These are phyloP conservation scores for Ascomycota sp. DNA, from an alignment of 2,329 filamentous ascomycete genomes.

Conservation along the genomic window DNA sequence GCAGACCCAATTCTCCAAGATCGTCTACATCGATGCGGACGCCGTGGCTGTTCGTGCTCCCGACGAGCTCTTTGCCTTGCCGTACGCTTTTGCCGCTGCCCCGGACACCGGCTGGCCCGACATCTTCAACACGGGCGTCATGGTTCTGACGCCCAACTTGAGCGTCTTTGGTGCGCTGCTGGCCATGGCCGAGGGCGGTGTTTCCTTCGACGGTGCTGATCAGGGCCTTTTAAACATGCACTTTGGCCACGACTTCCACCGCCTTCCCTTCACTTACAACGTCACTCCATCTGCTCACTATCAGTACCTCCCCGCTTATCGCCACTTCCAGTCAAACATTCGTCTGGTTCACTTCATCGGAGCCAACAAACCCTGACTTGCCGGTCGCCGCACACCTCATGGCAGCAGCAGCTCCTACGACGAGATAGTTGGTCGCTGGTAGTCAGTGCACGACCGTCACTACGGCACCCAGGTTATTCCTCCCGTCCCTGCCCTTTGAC, in stretches of 20 bases:
- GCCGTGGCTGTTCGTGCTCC: conserved; percentile 77
- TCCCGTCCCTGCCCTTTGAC: too few species aligned
- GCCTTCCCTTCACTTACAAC: conserved; percentile 89
- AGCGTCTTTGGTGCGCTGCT: conserved; percentile 72
- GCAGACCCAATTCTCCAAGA: conserved; percentile 70
- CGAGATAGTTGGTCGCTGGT: conserved; percentile 77
- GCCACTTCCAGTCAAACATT: conserved; percentile 78
- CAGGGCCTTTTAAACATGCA: conserved; percentile 92
- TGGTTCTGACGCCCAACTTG: conserved; percentile 74
- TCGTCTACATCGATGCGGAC: conserved; percentile 90
- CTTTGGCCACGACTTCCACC: conserved; percentile 66
- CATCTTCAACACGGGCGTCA: conserved; percentile 92
- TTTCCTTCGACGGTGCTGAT: conserved; percentile 93
- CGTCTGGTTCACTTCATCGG: conserved; percentile 92
- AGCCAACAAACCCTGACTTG: conserved; percentile 69
- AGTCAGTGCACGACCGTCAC: conserved; percentile 82
- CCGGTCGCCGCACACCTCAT: conserved; percentile 34
- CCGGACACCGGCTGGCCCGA: conserved; percentile 98
- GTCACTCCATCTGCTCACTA: conserved; percentile 93
- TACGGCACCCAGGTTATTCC: conserved; percentile 36
- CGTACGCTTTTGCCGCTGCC: conserved; percentile 44
- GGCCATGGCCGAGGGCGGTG: conserved; percentile 65
- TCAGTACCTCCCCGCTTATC: conserved; percentile 89
- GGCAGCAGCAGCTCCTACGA: conserved; percentile 47
- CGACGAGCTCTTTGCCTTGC: conserved; percentile 68